phyloP scores from a whole-genome alignment of 75 land plant species.

The Pinus tabuliformis region DNA sequence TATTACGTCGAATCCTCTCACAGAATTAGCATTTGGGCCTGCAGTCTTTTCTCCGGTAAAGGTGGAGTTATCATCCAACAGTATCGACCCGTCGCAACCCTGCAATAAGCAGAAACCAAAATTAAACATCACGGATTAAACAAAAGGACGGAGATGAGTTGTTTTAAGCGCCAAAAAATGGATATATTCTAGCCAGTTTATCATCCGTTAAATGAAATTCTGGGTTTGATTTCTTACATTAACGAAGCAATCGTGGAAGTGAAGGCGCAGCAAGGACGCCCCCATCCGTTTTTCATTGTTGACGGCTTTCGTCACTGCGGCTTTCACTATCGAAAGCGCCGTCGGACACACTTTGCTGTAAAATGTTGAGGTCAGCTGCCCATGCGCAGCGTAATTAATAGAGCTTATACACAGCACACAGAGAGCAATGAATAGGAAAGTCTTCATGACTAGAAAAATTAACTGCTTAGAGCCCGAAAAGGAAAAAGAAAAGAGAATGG shows the following conservation, averaged over 20 bases:
- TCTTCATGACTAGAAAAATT: too few relatives aligned
- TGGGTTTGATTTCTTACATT: too few relatives aligned
- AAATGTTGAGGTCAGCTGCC: constrained; percentile 6
- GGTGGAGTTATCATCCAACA: constrained; percentile 2
- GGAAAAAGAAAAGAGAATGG: too few relatives aligned
- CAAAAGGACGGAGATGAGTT: too few relatives aligned
- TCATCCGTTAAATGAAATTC: too few relatives aligned
- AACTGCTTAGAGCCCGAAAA: too few relatives aligned
- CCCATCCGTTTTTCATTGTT: background rate
- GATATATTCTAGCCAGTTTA: too few relatives aligned
- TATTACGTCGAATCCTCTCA: constrained; percentile 14
- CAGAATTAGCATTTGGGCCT: constrained; percentile 6
- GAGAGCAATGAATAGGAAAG: too few relatives aligned
- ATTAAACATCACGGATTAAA: too few relatives aligned
- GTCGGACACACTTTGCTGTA: background rate
- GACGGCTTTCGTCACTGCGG: background rate
- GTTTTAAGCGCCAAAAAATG: too few relatives aligned
- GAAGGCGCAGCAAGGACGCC: constrained; percentile 20
- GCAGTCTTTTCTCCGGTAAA: constrained; percentile 7
- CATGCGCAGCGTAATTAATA: background rate
- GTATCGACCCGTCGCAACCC: constrained; percentile 19
- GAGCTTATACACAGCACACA: too few relatives aligned
- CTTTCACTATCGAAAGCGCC: background rate
- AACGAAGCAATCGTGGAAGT: constrained; percentile 34
- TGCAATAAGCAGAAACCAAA: background rate